phyloP scores from a whole-genome alignment of 1,284 basidiomycete genomes.

The Earliella scabrosa region DNA sequence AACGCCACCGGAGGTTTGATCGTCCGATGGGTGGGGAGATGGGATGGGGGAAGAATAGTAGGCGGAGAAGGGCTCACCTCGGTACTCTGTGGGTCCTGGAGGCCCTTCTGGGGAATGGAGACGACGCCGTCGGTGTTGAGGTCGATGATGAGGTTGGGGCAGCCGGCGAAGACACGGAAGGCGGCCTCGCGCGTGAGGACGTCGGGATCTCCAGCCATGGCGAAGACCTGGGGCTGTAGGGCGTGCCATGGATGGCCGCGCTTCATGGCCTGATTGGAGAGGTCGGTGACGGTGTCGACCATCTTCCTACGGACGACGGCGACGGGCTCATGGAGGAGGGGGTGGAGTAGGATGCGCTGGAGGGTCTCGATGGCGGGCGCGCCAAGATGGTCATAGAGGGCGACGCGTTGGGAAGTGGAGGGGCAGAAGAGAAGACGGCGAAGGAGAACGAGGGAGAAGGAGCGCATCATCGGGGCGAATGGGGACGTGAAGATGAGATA shows the following conservation, averaged over 20 bases:
- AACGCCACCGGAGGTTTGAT: not conserved
- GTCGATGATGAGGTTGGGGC: conserved; percentile 73
- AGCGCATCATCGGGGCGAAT: conserved; percentile 63
- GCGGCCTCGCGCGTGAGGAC: conserved; percentile 55
- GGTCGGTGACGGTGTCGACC: conserved; percentile 74
- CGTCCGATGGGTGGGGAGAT: not conserved
- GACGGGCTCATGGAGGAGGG: conserved; percentile 62
- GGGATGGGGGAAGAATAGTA: not conserved
- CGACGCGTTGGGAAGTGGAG: conserved; percentile 38
- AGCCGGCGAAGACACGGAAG: conserved; percentile 69
- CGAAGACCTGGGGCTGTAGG: conserved; percentile 70
- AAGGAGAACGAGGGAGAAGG: conserved; percentile 79
- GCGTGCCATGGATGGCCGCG: conserved; percentile 80
- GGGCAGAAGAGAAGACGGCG: conserved; percentile 74
- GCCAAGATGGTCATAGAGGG: conserved; percentile 77
- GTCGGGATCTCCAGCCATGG: conserved; percentile 56
- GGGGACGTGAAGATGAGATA: not conserved
- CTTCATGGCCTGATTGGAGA: conserved; percentile 73
- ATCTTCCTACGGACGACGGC: conserved; percentile 65
- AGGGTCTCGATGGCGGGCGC: conserved; percentile 64
- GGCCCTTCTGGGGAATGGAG: conserved; percentile 61
- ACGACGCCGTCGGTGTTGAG: conserved; percentile 70
- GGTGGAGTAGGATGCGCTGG: conserved; percentile 71
- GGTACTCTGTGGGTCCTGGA: conserved; percentile 64
- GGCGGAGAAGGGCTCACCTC: conserved; percentile 48